A percentile compares a stretch with the other conserved stretches of the same genome.
These are phyloP conservation scores for Candida nemodendra DNA, from an alignment of 805 yeast genomes.

Conservation along the genomic window DNA sequence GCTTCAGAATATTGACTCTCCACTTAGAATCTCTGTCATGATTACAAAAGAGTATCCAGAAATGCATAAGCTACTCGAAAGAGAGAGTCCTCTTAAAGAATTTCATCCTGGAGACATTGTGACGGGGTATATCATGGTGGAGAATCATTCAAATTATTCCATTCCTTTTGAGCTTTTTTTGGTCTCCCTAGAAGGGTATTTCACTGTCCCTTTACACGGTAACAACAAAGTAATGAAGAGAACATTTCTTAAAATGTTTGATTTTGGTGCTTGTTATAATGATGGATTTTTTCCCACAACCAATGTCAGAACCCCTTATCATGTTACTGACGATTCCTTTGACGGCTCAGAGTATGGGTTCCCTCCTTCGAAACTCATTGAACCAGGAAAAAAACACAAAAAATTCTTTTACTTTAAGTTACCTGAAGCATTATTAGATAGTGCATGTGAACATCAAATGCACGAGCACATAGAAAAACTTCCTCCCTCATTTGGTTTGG, in stretches of 20 bases:
- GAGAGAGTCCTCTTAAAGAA: slow-evolving; percentile 42
- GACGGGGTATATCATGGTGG: slow-evolving; percentile 50
- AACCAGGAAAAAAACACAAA: slow-evolving; percentile 49
- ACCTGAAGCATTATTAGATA: slow-evolving; percentile 50
- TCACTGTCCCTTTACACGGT: slow-evolving; percentile 19
- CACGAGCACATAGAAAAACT: slow-evolving; percentile 32
- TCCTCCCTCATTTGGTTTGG: slow-evolving; percentile 42
- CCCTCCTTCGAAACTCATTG: slow-evolving; percentile 39
- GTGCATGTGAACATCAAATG: slow-evolving; percentile 43
- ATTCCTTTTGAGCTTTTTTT: slow-evolving; percentile 60
- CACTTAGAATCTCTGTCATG: slow-evolving; percentile 19
- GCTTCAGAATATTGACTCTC: slow-evolving; percentile 19
- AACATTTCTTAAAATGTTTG: slow-evolving; percentile 48
- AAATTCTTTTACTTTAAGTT: slow-evolving; percentile 57
- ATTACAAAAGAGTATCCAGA: slow-evolving; percentile 45
- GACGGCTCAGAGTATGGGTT: slow-evolving; percentile 38
- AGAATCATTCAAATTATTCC: slow-evolving; percentile 37
- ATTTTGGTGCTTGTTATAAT: slow-evolving; percentile 47
- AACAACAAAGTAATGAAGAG: slow-evolving; percentile 16
- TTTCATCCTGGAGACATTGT: slow-evolving; percentile 64
- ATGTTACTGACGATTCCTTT: slow-evolving; percentile 13
- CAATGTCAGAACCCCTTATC: slow-evolving; percentile 18
- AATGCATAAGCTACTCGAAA: slow-evolving; percentile 20
- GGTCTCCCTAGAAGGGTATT: slow-evolving; percentile 51
- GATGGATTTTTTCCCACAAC: slow-evolving; percentile 33